Percentiles rank a stretch among this genome's conserved stretches.
phyloP scores from a whole-genome alignment of 2,329 filamentous ascomycete genomes.

The Ophiostoma sp. region DNA sequence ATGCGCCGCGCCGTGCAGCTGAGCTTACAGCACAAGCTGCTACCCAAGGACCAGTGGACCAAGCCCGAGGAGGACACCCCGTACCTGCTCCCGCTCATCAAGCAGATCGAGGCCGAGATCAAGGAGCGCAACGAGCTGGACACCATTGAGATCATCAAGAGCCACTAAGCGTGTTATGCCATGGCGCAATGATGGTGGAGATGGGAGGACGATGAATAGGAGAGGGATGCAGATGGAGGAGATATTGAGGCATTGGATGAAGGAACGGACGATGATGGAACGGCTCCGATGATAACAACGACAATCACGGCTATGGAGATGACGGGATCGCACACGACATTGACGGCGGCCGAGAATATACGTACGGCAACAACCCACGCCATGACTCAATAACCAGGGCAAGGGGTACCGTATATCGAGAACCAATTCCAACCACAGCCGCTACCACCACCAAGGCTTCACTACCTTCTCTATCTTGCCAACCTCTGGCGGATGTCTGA shows the following conservation, averaged over 20 bases:
- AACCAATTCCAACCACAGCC: background rate
- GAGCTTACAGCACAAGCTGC: conserved; percentile 63
- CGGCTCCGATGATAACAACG: background rate
- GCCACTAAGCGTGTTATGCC: conserved; percentile 39
- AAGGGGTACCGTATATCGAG: background rate
- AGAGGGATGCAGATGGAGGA: background rate
- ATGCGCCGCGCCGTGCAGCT: conserved; percentile 90
- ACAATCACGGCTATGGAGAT: background rate
- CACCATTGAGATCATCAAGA: conserved; percentile 52
- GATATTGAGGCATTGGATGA: background rate
- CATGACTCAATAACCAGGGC: background rate
- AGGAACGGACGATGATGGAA: background rate
- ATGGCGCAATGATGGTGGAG: background rate
- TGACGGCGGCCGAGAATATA: background rate
- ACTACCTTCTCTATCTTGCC: background rate
- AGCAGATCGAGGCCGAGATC: conserved; percentile 49
- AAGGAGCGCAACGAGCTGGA: conserved; percentile 56
- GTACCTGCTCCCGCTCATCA: conserved; percentile 56
- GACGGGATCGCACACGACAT: background rate
- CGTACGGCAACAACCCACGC: background rate
- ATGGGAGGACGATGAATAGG: background rate
- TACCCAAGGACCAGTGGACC: conserved; percentile 63
- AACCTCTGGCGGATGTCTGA: background rate
- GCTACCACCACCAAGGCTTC: background rate
- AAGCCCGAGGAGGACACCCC: conserved; percentile 57